Percentiles rank a stretch among this genome's conserved stretches.
These are phyloP conservation scores for Mayamaea pseudoterrestris DNA, from an alignment of 108 stramenopile genomes.

Conservation along the genomic window DNA sequence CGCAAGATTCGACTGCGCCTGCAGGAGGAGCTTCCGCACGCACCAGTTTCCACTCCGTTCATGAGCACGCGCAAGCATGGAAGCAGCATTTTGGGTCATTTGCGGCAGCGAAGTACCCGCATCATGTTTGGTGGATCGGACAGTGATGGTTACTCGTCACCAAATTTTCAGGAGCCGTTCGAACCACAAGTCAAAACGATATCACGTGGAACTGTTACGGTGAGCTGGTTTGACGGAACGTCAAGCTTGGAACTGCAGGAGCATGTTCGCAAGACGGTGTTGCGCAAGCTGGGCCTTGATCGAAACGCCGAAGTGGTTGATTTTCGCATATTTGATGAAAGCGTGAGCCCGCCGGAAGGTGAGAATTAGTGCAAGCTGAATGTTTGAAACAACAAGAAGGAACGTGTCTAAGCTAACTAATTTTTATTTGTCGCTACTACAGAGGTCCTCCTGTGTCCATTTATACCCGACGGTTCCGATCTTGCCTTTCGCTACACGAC, in stretches of 20 bases:
- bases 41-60: too few relatives aligned
- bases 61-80: too few relatives aligned
- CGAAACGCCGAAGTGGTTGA: constrained; percentile 29
- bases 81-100: constrained; percentile 2
- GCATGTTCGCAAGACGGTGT: constrained; percentile 58
- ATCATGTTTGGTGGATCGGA: too few relatives aligned
- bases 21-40: too few relatives aligned
- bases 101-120: neutral
- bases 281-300: constrained; percentile 28
- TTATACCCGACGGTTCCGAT: constrained; percentile 61
- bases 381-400: neutral
- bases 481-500: constrained; percentile 55
- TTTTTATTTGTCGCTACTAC: constrained; percentile 1
- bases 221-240: constrained; percentile 81
- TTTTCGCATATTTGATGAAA: constrained; percentile 59
- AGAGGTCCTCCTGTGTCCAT: constrained; percentile 74
- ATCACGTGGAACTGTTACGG: constrained; percentile 38
- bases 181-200: too few relatives aligned
- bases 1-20: constrained; percentile 2
- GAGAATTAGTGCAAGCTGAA: too few relatives aligned
- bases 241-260: constrained; percentile 50
- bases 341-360: constrained; percentile 55
- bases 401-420: neutral
- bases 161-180: too few relatives aligned
- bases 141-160: too few relatives aligned